Base-by-base conservation (phyloP, 768 basidiomycete species). In the Leccinum uliginosum region DNA sequence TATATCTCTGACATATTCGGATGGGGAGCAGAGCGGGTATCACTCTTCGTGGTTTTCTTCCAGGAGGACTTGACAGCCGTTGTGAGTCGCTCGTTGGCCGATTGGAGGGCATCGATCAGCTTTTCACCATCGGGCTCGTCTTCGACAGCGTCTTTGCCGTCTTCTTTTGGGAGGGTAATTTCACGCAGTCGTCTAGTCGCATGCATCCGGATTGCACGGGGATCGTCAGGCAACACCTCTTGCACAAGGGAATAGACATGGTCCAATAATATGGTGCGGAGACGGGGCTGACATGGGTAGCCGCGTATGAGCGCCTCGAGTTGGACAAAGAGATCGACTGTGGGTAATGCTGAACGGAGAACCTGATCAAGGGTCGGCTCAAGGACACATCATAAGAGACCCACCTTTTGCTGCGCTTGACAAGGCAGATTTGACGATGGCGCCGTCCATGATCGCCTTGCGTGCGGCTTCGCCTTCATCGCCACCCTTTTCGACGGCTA, bases 351-450 rank as follows among this genome's bases (percentile, higher is more conserved):
- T 78, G 58, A 55, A 57, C 60, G 45, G 19, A 43, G 51, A 50
- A n/a, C 29, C 59, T 21, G 51, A 50, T 53, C 43, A 56, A 54
- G 59, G 52, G 17, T 60, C 52, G 7, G 60, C 49, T 54, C 61
- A 7, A 45, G 59, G 53, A 51, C 65, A 53, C 43, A 64, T 45
- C 17, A 59, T 54, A 7, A 56, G 35, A 29, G 52, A 71, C 69
- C 58, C 68, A 86, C 93, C 89, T 82, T 87, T 78, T 11, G 78
- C 81, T 29, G 93, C 93, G 61, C 80, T 87, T 19, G 77, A 74
- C 50, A 93, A 82, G n/a, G 90, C 90, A 45, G 84, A 79, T 67
- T 82, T 84, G 38, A 91, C 88, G 63, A 93, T 91, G 4, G 81
- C 89, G 24, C 92, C 92, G 51, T 84, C 76, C 78, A 93, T 79